A percentile compares a stretch with the other conserved stretches of the same genome.
phyloP scores from a whole-genome alignment of 106 monocot species.

The Agapanthus africanus region DNA sequence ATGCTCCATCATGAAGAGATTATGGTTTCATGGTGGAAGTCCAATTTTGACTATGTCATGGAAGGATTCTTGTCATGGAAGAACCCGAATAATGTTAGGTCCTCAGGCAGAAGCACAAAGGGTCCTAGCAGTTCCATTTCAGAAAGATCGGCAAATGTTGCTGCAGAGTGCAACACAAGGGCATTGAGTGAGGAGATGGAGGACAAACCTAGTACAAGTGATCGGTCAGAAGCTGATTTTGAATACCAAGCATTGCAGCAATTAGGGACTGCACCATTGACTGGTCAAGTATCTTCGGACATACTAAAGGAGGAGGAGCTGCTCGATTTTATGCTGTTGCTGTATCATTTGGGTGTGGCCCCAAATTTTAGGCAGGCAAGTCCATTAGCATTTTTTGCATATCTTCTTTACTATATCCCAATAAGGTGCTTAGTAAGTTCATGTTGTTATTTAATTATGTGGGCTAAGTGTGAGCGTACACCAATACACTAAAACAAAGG shows the following conservation, averaged over 20 bases:
- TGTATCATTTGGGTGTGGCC: constrained; percentile 82
- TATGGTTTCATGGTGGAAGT: constrained; percentile 77
- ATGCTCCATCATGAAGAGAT: constrained; percentile 58
- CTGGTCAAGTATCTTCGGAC: constrained; percentile 45
- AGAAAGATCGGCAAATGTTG: constrained; percentile 51
- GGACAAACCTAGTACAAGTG: constrained; percentile 72
- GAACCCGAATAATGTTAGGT: constrained; percentile 49
- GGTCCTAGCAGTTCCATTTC: constrained; percentile 37
- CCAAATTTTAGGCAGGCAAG: constrained; percentile 82
- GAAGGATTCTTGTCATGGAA: constrained; percentile 87
- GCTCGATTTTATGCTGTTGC: constrained; percentile 69
- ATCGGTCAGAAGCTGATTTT: constrained; percentile 42
- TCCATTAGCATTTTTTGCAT: constrained; percentile 9
- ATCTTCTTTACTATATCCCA: not conserved
- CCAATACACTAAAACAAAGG: too few relatives aligned
- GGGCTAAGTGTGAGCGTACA: not conserved
- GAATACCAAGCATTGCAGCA: constrained; percentile 38
- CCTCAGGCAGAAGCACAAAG: constrained; percentile 40
- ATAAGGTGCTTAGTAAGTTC: not conserved
- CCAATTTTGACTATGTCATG: constrained; percentile 54
- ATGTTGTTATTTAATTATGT: constrained; percentile 3
- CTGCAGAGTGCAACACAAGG: constrained; percentile 57
- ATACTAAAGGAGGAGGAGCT: constrained; percentile 73
- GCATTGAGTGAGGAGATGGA: constrained; percentile 72
- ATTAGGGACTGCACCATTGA: constrained; percentile 28